Base-by-base conservation (phyloP, 345 rosid genomes). In the Pugionium cornutum region DNA sequence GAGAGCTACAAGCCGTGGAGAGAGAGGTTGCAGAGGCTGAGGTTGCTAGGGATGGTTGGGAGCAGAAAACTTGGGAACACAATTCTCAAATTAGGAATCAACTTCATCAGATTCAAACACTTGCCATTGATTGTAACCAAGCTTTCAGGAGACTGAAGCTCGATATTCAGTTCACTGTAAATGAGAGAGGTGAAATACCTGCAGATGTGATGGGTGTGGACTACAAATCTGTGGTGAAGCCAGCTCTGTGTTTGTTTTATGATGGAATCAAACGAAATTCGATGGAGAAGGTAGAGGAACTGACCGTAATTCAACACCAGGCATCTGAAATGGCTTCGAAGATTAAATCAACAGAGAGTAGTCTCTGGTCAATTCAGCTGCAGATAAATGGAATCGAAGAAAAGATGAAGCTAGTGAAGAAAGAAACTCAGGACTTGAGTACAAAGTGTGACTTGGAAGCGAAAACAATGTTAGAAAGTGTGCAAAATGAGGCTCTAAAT, bases 1-100 rank as follows among this genome's bases (percentile, higher is more conserved):
- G 89, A 76, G 97, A 94, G 83, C 70, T 94, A 76, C 83, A 77
- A 64, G 89, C 84, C 0, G 94, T 88, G 66, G 99, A 94, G 69
- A 86, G 94, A 71, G 96, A 86, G 62, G 83, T 83, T 25, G 73
- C 64, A 4, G 90, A 88, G 60, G 84, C 89, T 0, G 95, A 88
- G 51, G 59, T 11, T 36, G 81, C 81, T 4, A 83, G 97, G 77
- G 88, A 77, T 68, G 67, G 69, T 5, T 86, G 83, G 85, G 98
- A 92, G 66, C 92, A 83, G 73, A 86, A 78, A 80, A 79, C 79
- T 45, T 89, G 97, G 98, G 89, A 88, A 64, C 79, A 86, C 28
- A 86, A 86, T 63, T 53, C 86, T 1, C 47, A 41, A 1, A 60
- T 78, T 29, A 55, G 78, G 1, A 81, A 78, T 57, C 84, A 80